Evolutionary conservation across 352 stramenopile species (phyloP), one percentile per base, ranked within the genome.

Genomic region (Phytophthora europaea): DNA sequence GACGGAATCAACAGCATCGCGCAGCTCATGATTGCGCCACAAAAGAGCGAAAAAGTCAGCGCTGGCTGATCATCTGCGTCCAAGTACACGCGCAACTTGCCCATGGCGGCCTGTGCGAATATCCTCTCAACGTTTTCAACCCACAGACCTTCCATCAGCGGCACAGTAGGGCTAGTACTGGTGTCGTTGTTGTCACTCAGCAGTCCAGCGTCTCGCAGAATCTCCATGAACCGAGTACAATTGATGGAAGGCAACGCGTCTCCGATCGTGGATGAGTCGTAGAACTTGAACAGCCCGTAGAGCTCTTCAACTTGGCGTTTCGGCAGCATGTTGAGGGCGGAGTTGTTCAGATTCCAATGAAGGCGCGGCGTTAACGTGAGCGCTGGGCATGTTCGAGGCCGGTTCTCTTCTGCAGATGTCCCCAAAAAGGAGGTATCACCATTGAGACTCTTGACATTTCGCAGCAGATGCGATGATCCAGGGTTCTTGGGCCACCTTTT

Each of bases 211-310:
- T 90, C 84, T 2, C 79, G 75, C 22, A 90, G 63, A 8, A 92
- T 56, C 28, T 88, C 70, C 0, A 86, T 20, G 12, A 92, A 71
- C 4, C 82, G 82, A 1, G 58, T 18, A 16, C 69, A 81, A 60
- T 84, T 81, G 60, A 92, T 84, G 3, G 84, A 84, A 4, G 84
- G 81, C 15, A 90, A 53, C 26, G 61, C 26, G 64, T 90, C 84
- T 8, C 76, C 81, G 13, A 63, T n/a, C 33, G 65, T 65, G 8
- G 84, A 90, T 2, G 84, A 90, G 51, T 90, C 81, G 67, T 90
- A 92, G 58, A 92, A 89, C 13, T 72, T 65, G 65, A 90, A 90
- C 23, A 90, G 36, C 12, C 73, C 60, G 45, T 92, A 87, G n/a
- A 89, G 73, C 43, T 82, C 61, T 22, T 70, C 54, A 6, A 84